Conservation (phyloP, 768 basidiomycete genomes). For the Mycena capillaripes region DNA sequence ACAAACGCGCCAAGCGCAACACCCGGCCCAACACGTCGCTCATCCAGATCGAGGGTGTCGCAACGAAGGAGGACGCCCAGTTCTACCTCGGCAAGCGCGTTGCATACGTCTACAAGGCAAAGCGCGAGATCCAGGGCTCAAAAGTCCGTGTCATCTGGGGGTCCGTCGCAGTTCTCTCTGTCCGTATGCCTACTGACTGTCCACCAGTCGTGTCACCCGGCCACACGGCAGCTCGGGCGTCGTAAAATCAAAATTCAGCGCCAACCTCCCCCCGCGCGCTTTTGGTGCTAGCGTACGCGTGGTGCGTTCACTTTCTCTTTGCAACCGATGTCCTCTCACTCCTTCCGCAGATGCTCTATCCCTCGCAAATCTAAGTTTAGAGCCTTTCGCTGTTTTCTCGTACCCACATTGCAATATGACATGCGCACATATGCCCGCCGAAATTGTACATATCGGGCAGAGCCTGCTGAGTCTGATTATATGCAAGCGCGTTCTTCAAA, state of each 20-base stretch:
- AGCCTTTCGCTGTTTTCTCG: slow-evolving; percentile 51
- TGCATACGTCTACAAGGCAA: slow-evolving; percentile 98
- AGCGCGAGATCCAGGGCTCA: slow-evolving; percentile 93
- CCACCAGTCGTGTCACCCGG: slow-evolving; percentile 89
- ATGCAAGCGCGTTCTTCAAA: too few species aligned
- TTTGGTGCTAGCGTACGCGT: slow-evolving; percentile 95
- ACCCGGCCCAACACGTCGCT: slow-evolving; percentile 95
- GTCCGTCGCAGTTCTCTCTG: slow-evolving; percentile 57
- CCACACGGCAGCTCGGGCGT: slow-evolving; percentile 96
- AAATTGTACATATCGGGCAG: background rate
- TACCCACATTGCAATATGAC: slow-evolving; percentile 61
- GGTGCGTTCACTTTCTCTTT: slow-evolving; percentile 65
- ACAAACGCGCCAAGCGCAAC: slow-evolving; percentile 99
- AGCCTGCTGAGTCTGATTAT: background rate
- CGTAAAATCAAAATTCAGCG: slow-evolving; percentile 96
- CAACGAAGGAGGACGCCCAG: slow-evolving; percentile 92
- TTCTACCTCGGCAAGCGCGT: slow-evolving; percentile 99
- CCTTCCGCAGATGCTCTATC: slow-evolving; percentile 86
- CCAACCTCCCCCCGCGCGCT: slow-evolving; percentile 94
- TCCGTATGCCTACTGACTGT: background rate
- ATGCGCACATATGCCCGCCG: slow-evolving; percentile 40
- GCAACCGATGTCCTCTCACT: background rate
- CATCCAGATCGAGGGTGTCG: slow-evolving; percentile 97
- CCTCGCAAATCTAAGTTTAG: slow-evolving; percentile 79
- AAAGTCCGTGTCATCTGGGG: slow-evolving; percentile 99